These are phyloP conservation scores for Mycena belliarum DNA, from an alignment of 768 basidiomycete genomes.

Conservation along the genomic window DNA sequence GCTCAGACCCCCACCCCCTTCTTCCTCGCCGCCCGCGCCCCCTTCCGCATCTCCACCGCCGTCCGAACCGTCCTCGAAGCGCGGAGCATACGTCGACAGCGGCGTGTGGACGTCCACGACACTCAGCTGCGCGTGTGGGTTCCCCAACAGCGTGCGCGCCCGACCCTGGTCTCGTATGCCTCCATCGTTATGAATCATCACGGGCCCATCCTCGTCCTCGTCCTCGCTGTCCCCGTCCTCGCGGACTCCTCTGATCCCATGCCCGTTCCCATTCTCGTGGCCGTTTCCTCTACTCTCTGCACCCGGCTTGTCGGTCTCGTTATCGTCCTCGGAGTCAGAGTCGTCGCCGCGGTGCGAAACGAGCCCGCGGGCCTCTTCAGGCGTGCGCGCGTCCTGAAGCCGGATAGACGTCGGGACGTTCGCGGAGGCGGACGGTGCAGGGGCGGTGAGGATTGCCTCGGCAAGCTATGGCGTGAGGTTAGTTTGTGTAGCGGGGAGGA, in stretches of 20 bases:
- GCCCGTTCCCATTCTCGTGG: background rate
- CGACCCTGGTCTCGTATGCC: background rate
- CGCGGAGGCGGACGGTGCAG: conserved; percentile 32
- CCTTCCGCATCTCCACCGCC: conserved; percentile 29
- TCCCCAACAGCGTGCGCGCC: conserved; percentile 34
- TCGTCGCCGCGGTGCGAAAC: background rate
- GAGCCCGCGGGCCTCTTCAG: conserved; percentile 31
- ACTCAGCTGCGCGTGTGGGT: conserved; percentile 51
- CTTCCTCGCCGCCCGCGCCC: conserved; percentile 17
- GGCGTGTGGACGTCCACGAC: conserved; percentile 39
- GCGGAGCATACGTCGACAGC: conserved; percentile 6
- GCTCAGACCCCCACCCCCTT: conserved; percentile 49
- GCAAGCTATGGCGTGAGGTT: conserved; percentile 54
- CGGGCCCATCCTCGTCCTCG: too few relatives aligned
- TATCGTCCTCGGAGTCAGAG: background rate
- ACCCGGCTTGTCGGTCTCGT: too few relatives aligned
- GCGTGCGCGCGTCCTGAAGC: conserved; percentile 46
- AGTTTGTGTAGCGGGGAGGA: background rate
- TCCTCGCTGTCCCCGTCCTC: too few relatives aligned
- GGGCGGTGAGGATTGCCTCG: conserved; percentile 79
- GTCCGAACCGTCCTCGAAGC: conserved; percentile 2
- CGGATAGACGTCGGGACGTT: conserved; percentile 40
- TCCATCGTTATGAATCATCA: too few relatives aligned
- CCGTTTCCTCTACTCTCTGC: background rate
- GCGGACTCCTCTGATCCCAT: background rate